Conservation (phyloP, 371 early-diverging fungal genomes). For the Zancudomyces culisetae region DNA sequence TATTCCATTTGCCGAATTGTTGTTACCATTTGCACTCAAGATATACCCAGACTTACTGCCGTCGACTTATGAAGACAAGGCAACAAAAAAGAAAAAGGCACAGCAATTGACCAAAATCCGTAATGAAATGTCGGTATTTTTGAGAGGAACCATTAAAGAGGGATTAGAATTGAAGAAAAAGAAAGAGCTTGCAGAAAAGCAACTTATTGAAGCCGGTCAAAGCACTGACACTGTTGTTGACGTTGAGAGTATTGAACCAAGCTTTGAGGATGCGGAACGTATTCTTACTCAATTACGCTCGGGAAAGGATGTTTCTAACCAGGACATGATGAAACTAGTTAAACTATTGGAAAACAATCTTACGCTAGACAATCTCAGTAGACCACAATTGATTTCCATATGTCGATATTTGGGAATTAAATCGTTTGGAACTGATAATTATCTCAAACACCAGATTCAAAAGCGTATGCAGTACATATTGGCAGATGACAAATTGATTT, state of each 20-base stretch:
- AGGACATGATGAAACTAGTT: slow-evolving; percentile 65
- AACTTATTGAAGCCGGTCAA: no score
- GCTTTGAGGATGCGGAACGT: slow-evolving; percentile 7
- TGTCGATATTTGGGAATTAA: slow-evolving; percentile 84
- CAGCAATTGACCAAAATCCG: slow-evolving; percentile 69
- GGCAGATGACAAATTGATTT: slow-evolving; percentile 76
- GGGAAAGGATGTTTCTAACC: slow-evolving; percentile 64
- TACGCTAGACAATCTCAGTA: slow-evolving; percentile 77
- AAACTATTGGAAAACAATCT: slow-evolving; percentile 77
- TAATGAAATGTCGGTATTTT: slow-evolving; percentile 81
- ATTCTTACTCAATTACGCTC: slow-evolving; percentile 50
- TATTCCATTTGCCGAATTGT: slow-evolving; percentile 87
- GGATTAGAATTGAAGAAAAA: slow-evolving; percentile 22
- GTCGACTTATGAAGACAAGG: slow-evolving; percentile 81
- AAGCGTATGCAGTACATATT: slow-evolving; percentile 66
- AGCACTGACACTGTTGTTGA: no score
- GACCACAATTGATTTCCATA: slow-evolving; percentile 87
- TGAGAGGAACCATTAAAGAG: slow-evolving; percentile 89
- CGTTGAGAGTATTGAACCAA: neutral
- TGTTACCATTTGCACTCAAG: slow-evolving; percentile 76
- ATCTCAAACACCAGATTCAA: slow-evolving; percentile 74
- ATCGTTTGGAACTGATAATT: slow-evolving; percentile 88
- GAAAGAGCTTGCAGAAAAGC: neutral
- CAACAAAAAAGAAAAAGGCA: slow-evolving; percentile 69
- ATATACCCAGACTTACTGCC: slow-evolving; percentile 95